Evolutionary conservation across 306 rosid genomes (phyloP).

Genomic region (Cajanus cajan): DNA sequence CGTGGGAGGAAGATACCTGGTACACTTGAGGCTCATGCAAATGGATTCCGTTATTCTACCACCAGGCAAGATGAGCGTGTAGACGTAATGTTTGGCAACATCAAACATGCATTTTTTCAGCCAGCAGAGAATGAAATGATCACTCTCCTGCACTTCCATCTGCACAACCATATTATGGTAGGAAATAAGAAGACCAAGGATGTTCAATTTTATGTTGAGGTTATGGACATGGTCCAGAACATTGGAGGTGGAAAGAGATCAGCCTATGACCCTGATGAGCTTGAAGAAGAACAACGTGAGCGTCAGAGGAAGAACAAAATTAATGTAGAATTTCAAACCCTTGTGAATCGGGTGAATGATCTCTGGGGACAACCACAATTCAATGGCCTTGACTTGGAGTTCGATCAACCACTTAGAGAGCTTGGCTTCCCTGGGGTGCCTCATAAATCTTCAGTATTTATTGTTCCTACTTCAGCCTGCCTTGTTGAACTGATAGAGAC

Average conservation of each 20-base stretch:
- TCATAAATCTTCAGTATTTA: conserved; percentile 79
- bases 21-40: conserved; percentile 82
- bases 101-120: conserved; percentile 92
- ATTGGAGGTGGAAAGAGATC: conserved; percentile 90
- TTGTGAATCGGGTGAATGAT: conserved; percentile 86
- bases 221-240: conserved; percentile 90
- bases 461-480: conserved; percentile 88
- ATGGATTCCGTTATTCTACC: conserved; percentile 91
- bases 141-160: conserved; percentile 88
- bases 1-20: conserved; percentile 95
- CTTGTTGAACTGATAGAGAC: conserved; percentile 86
- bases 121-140: conserved; percentile 99
- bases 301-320: conserved; percentile 88
- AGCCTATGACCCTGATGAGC: conserved; percentile 94
- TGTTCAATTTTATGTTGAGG: conserved; percentile 89
- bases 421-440: conserved; percentile 98
- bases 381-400: conserved; percentile 76
- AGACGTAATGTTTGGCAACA: conserved; percentile 75
- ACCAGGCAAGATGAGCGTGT: conserved; percentile 85
- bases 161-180: conserved; percentile 94
- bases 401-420: conserved; percentile 96
- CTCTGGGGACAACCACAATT: conserved; percentile 96
- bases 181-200: conserved; percentile 96
- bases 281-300: conserved; percentile 95
- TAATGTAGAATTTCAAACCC: conserved; percentile 78